Conservation (phyloP, 2,329 filamentous ascomycete genomes). For the Bimuria novae-zelandiae region DNA sequence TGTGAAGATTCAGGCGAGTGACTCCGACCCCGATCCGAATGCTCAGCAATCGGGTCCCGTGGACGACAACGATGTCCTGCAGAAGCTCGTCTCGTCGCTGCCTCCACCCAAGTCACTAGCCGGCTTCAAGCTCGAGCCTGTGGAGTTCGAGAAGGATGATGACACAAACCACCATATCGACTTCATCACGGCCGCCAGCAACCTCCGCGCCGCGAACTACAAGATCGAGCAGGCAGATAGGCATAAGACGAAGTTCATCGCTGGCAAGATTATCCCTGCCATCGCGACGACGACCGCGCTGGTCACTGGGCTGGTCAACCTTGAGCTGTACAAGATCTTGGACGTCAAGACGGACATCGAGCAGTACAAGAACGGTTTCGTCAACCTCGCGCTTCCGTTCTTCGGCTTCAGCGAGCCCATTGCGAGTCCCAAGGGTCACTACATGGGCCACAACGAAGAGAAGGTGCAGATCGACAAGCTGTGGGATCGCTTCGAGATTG, state of each 20-base stretch:
- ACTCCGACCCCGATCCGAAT: constrained; percentile 93
- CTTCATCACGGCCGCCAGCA: constrained; percentile 97
- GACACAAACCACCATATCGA: constrained; percentile 98
- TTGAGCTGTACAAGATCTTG: constrained; percentile 95
- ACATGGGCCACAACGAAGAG: constrained; percentile 74
- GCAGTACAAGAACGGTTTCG: constrained; percentile 98
- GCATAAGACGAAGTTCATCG: constrained; percentile 99
- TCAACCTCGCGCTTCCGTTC: constrained; percentile 95
- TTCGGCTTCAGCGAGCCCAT: constrained; percentile 99
- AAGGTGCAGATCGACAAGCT: constrained; percentile 89
- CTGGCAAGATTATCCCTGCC: constrained; percentile 98
- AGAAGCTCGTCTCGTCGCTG: constrained; percentile 71
- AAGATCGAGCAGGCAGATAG: constrained; percentile 90
- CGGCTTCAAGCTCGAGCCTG: constrained; percentile 85
- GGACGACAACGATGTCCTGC: constrained; percentile 76
- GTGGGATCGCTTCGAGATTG: constrained; percentile 95
- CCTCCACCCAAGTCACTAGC: constrained; percentile 80
- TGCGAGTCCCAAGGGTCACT: constrained; percentile 88
- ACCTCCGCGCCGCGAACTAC: constrained; percentile 96
- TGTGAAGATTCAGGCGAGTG: constrained; percentile 96
- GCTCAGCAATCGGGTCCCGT: constrained; percentile 61
- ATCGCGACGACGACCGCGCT: constrained; percentile 97
- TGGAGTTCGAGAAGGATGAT: constrained; percentile 99
- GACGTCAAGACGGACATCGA: constrained; percentile 97
- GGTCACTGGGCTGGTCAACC: constrained; percentile 87